Evolutionary conservation across 352 stramenopile species (phyloP).

Genomic region (Phytophthora multivora): DNA sequence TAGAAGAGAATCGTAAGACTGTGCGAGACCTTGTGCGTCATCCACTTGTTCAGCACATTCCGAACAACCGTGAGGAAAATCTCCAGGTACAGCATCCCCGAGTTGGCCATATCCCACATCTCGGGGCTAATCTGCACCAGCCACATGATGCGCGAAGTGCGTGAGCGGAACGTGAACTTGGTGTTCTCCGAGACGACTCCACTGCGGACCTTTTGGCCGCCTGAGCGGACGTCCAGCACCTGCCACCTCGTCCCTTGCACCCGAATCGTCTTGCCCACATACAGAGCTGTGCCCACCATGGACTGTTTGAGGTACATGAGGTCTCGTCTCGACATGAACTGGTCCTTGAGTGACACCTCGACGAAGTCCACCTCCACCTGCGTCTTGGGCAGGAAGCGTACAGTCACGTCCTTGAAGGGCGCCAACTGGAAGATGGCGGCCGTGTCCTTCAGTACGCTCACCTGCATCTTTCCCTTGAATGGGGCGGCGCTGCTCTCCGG

Average conservation of each 20-base stretch:
- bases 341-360: slow-evolving; percentile 90
- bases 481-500: slow-evolving; percentile 65
- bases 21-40: slow-evolving; percentile 90
- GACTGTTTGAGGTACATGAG: slow-evolving; percentile 87
- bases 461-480: slow-evolving; percentile 78
- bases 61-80: slow-evolving; percentile 85
- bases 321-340: slow-evolving; percentile 93
- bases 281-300: slow-evolving; percentile 69
- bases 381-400: slow-evolving; percentile 81
- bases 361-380: slow-evolving; percentile 88
- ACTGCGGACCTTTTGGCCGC: slow-evolving; percentile 84
- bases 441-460: slow-evolving; percentile 86
- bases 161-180: slow-evolving; percentile 96
- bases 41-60: slow-evolving; percentile 91
- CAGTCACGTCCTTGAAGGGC: slow-evolving; percentile 81
- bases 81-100: slow-evolving; percentile 90
- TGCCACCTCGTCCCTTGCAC: slow-evolving; percentile 80
- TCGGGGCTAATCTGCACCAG: slow-evolving; percentile 96
- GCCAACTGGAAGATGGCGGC: slow-evolving; percentile 73
- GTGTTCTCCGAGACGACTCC: slow-evolving; percentile 95
- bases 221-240: slow-evolving; percentile 91
- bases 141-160: slow-evolving; percentile 97
- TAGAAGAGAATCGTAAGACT: slow-evolving; percentile 94
- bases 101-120: slow-evolving; percentile 94
- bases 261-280: slow-evolving; percentile 80